These are phyloP conservation scores for Globisporangium middletonii DNA, from an alignment of 352 stramenopile species.

Conservation along the genomic window DNA sequence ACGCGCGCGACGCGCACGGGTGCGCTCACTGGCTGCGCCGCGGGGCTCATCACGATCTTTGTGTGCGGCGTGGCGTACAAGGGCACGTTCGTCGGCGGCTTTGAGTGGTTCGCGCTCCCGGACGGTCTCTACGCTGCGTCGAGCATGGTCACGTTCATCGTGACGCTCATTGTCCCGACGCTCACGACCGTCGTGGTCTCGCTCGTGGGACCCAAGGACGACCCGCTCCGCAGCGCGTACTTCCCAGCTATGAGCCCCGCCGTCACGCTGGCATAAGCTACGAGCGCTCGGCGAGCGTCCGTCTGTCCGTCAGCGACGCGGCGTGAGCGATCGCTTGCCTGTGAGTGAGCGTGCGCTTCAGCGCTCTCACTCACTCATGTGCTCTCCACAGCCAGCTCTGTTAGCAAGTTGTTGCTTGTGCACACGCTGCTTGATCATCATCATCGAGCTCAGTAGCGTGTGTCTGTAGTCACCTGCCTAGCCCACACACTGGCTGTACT, in stretches of 20 bases:
- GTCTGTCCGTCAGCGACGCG: no score
- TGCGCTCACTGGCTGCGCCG: constrained; percentile 40
- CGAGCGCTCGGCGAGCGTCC: no score
- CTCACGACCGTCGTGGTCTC: constrained; percentile 51
- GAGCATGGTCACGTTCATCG: constrained; percentile 81
- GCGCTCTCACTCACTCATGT: no score
- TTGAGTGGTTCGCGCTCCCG: constrained; percentile 70
- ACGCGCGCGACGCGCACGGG: constrained; percentile 33
- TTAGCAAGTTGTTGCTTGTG: no score
- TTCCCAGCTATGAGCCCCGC: constrained; percentile 18
- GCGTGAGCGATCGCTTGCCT: no score
- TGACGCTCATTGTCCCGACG: constrained; percentile 56
- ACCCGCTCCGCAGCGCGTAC: constrained; percentile 20
- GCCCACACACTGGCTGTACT: no score
- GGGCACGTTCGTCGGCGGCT: constrained; percentile 63
- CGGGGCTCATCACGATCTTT: constrained; percentile 69
- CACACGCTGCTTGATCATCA: no score
- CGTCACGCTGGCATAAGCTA: no score
- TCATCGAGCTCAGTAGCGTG: no score
- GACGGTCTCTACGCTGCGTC: constrained; percentile 70
- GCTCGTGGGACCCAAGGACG: constrained; percentile 27
- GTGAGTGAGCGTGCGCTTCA: no score
- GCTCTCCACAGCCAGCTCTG: no score
- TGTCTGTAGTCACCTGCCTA: no score
- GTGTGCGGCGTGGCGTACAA: constrained; percentile 48